Evolutionary conservation across 2,329 filamentous ascomycete genomes (phyloP), one percentile per base, ranked within the genome.

Genomic region (Exophiala lecanii-corni): DNA sequence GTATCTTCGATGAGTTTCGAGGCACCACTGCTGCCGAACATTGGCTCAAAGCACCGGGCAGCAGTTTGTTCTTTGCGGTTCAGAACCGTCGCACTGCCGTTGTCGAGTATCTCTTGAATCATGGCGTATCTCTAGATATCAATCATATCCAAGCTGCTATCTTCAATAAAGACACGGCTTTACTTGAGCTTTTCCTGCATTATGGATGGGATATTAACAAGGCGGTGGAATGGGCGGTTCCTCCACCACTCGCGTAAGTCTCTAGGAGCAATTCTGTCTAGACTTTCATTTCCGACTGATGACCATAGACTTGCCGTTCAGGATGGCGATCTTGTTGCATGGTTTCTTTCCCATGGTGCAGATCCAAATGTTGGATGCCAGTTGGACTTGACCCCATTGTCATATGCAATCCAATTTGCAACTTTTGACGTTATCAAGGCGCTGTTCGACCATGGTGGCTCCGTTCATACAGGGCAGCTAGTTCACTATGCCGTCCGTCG

Each of bases 381-480:
- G n/a, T n/a, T n/a, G n/a, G n/a, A n/a, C n/a, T n/a, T n/a, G n/a
- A n/a, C n/a, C n/a, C n/a, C n/a, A n/a, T n/a, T n/a, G n/a, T n/a
- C n/a, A n/a, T n/a, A n/a, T n/a, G n/a, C n/a, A n/a, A 34, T n/a
- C n/a, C 28, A 41, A 23, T 34, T n/a, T 41, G 38, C 28, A 13
- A 18, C 38, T 5, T 34, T 34, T 31, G 28, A 41, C 9, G 18
- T 41, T 33, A 34, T 41, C n/a, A 34, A 23, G 30, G 34, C 28
- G 12, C 26, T 41, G n/a, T 41, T 41, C n/a, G 38, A 33, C 41
- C n/a, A 43, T 30, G 23, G 41, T 21, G 34, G 41, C 20, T 38
- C 41, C 9, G 17, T 43, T 30, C 17, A 25, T 21, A 31, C 15
- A 36, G 41, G 34, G 17, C 34, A 43, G 23, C 23, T 38, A 10